Percentiles rank a stretch among this genome's conserved stretches.
phyloP scores from a whole-genome alignment of 1,139 yeast genomes.

The Yamadazyma friedrichii region DNA sequence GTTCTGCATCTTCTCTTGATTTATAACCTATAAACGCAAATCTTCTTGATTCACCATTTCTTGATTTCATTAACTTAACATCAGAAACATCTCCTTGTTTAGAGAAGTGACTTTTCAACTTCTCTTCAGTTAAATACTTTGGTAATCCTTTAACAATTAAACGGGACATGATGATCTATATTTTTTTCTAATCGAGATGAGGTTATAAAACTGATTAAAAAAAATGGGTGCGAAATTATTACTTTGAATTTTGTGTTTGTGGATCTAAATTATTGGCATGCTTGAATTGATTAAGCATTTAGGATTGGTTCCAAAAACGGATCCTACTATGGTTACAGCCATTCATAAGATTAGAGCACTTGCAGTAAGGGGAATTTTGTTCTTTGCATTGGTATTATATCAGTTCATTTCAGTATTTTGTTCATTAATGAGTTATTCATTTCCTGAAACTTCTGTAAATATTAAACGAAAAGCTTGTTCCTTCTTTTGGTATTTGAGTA shows the following conservation, averaged over 20 bases:
- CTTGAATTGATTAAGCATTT: slow-evolving; percentile 23
- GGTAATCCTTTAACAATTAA: slow-evolving; percentile 95
- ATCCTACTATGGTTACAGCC: slow-evolving; percentile 11
- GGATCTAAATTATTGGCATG: slow-evolving; percentile 5
- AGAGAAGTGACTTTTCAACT: slow-evolving; percentile 66
- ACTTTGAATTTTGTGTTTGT: neutral
- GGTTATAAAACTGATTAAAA: neutral
- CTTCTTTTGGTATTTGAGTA: slow-evolving; percentile 36
- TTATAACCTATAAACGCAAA: slow-evolving; percentile 93
- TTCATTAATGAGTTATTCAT: slow-evolving; percentile 16
- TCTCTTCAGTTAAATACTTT: slow-evolving; percentile 71
- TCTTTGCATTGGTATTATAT: slow-evolving; percentile 18
- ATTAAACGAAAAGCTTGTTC: slow-evolving; percentile 22
- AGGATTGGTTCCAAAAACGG: slow-evolving; percentile 18
- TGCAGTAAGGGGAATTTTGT: slow-evolving; percentile 15
- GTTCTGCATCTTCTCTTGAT: slow-evolving; percentile 67
- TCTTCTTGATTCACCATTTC: slow-evolving; percentile 84
- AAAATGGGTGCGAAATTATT: slow-evolving; percentile 3
- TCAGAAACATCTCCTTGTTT: slow-evolving; percentile 74
- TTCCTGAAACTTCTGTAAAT: slow-evolving; percentile 29
- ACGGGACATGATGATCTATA: slow-evolving; percentile 63
- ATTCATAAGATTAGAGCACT: slow-evolving; percentile 21
- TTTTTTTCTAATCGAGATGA: neutral
- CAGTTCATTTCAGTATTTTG: slow-evolving; percentile 25
- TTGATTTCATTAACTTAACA: slow-evolving; percentile 76